These are phyloP conservation scores for Salix dunnii DNA, from an alignment of 345 rosid genomes.

Conservation along the genomic window DNA sequence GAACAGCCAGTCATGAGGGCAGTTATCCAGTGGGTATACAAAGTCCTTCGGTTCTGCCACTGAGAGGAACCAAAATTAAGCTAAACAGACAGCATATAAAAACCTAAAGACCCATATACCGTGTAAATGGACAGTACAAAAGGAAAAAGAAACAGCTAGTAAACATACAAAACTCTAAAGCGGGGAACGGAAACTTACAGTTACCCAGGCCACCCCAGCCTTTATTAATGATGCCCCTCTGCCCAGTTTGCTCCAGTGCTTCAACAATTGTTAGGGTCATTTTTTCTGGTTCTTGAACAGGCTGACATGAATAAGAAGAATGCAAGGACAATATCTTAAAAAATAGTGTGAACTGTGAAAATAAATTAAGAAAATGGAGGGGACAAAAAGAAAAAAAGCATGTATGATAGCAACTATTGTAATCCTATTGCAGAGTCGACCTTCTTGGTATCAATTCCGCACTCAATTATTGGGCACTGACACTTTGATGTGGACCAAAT, in stretches of 20 bases:
- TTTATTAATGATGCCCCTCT: constrained; percentile 94
- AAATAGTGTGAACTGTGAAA: background rate
- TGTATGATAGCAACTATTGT: background rate
- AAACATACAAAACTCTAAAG: background rate
- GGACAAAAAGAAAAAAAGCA: background rate
- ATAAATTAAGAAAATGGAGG: background rate
- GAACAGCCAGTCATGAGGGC: constrained; percentile 98
- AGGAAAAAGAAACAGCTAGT: background rate
- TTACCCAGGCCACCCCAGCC: constrained; percentile 99
- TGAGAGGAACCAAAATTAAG: constrained; percentile 33
- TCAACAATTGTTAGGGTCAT: constrained; percentile 81
- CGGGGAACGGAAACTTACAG: constrained; percentile 42
- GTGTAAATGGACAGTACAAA: background rate
- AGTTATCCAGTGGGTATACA: constrained; percentile 79
- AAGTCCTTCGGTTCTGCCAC: constrained; percentile 89
- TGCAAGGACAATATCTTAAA: background rate
- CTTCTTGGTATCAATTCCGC: background rate
- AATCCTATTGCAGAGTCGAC: background rate
- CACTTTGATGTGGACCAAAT: background rate
- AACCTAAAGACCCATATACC: background rate
- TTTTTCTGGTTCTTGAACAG: constrained; percentile 84
- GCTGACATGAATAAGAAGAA: constrained; percentile 41
- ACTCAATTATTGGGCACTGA: background rate
- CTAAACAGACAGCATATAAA: background rate
- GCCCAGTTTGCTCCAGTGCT: constrained; percentile 70